Base-by-base conservation (phyloP, 495 filamentous ascomycete genomes). In the Xylaria venustula region DNA sequence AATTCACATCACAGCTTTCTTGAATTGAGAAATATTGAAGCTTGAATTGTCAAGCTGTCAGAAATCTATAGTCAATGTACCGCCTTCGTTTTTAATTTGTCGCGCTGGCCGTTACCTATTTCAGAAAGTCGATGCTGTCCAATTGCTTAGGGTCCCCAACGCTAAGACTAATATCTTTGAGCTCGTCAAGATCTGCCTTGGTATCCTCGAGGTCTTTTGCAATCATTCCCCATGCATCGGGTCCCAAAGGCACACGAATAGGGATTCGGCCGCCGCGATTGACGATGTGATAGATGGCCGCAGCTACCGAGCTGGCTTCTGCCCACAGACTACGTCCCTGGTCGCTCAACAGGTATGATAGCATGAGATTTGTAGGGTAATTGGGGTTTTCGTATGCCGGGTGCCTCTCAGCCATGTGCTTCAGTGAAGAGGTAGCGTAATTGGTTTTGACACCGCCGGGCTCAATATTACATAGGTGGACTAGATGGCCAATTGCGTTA, bases 401-500 rank as follows among this genome's bases (percentile, higher is more conserved):
- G 55, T 78, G 71, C 8, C 42, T 61, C 19, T 64, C 61, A 12
- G 49, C 58, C 36, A 67, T 68, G 7, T 22, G 20, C 34, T 67
- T 63, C 42, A 66, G 47, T 14, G 64, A 65, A 8, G 67, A 62
- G 1, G 59, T 65, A 19, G 71, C 71, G 56, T 71, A 84, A 19
- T 74, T 73, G 9, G 81, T 83, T 54, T 79, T 78, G 26, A 81
- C 75, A 15, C 75, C 82, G 46, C 79, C 77, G 0, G 81, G 82
- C 70, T 84, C 80, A 56, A 83, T 64, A 28, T 73, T 73, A 58
- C 70, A 74, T 46, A 85, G 69, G 58, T 79, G 75, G 36, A 83
- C 75, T 79, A 47, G 23, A 37, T 26, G 9, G 32, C 9, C 28
- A 22, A 9, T 25, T 60, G 44, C 15, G 44, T 50, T 26, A 48